Evolutionary conservation across 331 rosid species (phyloP).

Genomic region (Malus hybrid): DNA sequence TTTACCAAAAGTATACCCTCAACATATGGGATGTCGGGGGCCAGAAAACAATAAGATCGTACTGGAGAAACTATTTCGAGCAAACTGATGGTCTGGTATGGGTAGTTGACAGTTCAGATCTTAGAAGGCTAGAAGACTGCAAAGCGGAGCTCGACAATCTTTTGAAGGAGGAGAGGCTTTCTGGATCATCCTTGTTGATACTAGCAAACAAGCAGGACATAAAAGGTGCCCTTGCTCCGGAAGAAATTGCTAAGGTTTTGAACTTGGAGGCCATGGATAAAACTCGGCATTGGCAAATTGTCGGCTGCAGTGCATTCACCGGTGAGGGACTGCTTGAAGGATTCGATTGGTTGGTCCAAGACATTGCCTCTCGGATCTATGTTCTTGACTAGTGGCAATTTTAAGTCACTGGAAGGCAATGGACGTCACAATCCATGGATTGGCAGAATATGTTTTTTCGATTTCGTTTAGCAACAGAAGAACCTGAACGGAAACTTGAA

Average conservation of each 20-base stretch:
- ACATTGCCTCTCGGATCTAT: conserved; percentile 78
- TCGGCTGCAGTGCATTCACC: conserved; percentile 74
- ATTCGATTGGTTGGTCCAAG: conserved; percentile 86
- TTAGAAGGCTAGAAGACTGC: conserved; percentile 87
- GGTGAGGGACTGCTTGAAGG: conserved; percentile 81
- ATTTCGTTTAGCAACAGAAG: background rate
- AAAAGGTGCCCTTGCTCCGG: conserved; percentile 64
- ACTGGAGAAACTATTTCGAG: conserved; percentile 95
- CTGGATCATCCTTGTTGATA: conserved; percentile 76
- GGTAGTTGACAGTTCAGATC: conserved; percentile 95
- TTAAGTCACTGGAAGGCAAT: background rate
- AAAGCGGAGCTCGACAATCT: conserved; percentile 78
- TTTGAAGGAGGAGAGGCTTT: conserved; percentile 84
- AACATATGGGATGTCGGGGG: conserved; percentile 99
- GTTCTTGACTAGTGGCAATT: conserved; percentile 41
- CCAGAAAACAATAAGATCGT: conserved; percentile 86
- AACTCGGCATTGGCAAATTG: conserved; percentile 69
- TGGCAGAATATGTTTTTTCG: background rate
- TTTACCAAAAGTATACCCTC: conserved; percentile 77
- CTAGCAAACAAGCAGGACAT: conserved; percentile 90
- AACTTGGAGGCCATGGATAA: conserved; percentile 73
- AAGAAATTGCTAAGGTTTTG: conserved; percentile 71
- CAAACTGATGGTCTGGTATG: conserved; percentile 91
- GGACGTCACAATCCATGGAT: background rate
- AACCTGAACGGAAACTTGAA: background rate